phyloP scores from a whole-genome alignment of 2,329 filamentous ascomycete genomes.

The Verticillium klebahnii region DNA sequence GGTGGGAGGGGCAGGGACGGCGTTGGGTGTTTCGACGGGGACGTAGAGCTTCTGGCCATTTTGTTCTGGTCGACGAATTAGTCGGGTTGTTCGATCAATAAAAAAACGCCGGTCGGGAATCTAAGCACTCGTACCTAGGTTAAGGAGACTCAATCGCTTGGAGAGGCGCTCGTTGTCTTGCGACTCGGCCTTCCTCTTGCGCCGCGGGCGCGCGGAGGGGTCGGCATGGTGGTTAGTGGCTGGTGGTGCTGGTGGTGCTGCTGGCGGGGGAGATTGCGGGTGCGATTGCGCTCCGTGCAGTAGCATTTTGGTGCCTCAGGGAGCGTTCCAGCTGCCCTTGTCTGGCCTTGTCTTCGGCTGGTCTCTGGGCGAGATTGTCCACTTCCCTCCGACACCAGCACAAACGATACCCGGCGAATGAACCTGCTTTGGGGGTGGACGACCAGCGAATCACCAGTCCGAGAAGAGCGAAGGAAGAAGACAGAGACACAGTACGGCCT shows the following conservation, averaged over 20 bases:
- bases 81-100: constrained; percentile 1
- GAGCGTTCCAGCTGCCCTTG: not conserved
- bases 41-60: constrained; percentile 62
- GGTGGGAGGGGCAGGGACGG: constrained; percentile 9
- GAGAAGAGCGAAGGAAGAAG: not conserved
- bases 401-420: not conserved
- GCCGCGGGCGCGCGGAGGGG: constrained; percentile 16
- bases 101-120: constrained; percentile 4
- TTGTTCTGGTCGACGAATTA: constrained; percentile 42
- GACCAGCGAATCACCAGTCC: not conserved
- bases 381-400: not conserved
- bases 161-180: constrained; percentile 70
- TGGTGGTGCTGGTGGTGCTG: constrained; percentile 3
- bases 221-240: constrained; percentile 5
- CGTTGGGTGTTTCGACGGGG: constrained; percentile 49
- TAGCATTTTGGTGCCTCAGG: constrained; percentile 21
- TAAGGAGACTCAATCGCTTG: constrained; percentile 78
- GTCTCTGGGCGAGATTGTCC: not conserved
- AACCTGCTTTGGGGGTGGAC: not conserved
- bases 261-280: constrained; percentile 13
- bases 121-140: constrained; percentile 59
- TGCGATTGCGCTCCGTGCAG: constrained; percentile 28
- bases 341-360: not conserved
- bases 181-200: constrained; percentile 57
- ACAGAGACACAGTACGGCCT: not conserved